These are phyloP conservation scores for Mycena capillaripes DNA, from an alignment of 768 basidiomycete genomes.

Conservation along the genomic window DNA sequence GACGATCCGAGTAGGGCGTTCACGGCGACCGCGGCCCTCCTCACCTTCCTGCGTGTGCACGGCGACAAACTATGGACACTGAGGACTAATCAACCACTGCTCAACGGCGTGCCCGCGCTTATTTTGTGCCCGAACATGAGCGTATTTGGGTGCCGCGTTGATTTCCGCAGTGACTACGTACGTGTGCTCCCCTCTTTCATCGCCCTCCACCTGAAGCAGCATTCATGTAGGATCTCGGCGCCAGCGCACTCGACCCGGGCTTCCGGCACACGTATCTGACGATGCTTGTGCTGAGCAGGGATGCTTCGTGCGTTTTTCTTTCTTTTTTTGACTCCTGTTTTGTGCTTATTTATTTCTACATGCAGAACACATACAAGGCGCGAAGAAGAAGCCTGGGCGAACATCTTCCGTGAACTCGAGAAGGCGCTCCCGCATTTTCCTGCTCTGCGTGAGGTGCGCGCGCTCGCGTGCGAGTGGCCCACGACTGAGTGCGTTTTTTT, in stretches of 20 bases:
- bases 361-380: no score
- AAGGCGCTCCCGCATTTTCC: neutral
- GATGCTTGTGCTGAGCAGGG: neutral
- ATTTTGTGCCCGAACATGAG: constrained; percentile 1
- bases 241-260: neutral
- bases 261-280: constrained; percentile 6
- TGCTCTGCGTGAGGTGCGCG: constrained; percentile 2
- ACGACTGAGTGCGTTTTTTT: constrained; percentile 8
- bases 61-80: neutral
- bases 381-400: neutral
- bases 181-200: neutral
- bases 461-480: constrained; percentile 1
- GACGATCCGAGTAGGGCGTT: no score
- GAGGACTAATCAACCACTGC: neutral
- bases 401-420: neutral
- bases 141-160: neutral
- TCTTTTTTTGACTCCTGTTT: neutral
- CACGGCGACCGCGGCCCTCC: no score
- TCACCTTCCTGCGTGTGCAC: neutral
- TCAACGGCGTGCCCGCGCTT: neutral
- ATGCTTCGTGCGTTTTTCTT: neutral
- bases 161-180: neutral
- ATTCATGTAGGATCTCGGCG: neutral
- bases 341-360: no score
- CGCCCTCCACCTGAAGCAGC: neutral